Base-by-base conservation (phyloP, 495 filamentous ascomycete species). In the Parachaetomium inaequale region DNA sequence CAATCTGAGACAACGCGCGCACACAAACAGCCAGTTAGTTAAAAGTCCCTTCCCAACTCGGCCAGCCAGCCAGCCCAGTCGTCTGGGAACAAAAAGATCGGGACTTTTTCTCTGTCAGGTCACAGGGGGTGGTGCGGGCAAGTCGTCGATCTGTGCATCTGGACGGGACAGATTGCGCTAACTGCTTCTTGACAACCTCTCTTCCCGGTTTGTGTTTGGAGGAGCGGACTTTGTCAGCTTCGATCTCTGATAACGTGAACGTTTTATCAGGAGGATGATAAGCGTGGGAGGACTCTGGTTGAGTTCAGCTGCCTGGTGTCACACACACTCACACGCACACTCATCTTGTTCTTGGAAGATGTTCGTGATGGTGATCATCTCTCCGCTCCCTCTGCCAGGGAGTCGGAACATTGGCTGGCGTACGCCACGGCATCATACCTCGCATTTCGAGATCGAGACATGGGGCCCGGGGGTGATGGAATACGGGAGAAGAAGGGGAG, bases 381-480 rank as follows among this genome's bases (percentile, higher is more conserved):
- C 29, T 17, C 21, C 11, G n/a, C n/a, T n/a, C 19, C 12, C n/a
- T 17, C 17, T n/a, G n/a, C n/a, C n/a, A n/a, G 19, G 19, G 42
- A 23, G 2, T 50, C 3, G 2, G 40, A 5, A 31, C 34, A 34
- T 10, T 29, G n/a, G 11, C 15, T 38, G 29, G 40, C 55, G 55
- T 12, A 23, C 28, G 55, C 40, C 55, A 58, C 42, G 12, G 55
- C 17, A 46, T 46, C 43, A 21, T 21, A 25, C 17, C 15, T 34
- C 11, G 43, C 43, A 28, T 58, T 58, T 23, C 55, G 28, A 47
- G 55, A 58, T 47, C 42, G n/a, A 15, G 40, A 58, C 40, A 25
- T 8, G 4, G 11, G 8, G 21, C 42, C 42, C 19, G 19, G 42
- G 42, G 8, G 17, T 23, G n/a, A n/a, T 15, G 52, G 52, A 55